Evolutionary conservation across 805 yeast genomes (phyloP).

Genomic region (Komagataella kurtzmanii): DNA sequence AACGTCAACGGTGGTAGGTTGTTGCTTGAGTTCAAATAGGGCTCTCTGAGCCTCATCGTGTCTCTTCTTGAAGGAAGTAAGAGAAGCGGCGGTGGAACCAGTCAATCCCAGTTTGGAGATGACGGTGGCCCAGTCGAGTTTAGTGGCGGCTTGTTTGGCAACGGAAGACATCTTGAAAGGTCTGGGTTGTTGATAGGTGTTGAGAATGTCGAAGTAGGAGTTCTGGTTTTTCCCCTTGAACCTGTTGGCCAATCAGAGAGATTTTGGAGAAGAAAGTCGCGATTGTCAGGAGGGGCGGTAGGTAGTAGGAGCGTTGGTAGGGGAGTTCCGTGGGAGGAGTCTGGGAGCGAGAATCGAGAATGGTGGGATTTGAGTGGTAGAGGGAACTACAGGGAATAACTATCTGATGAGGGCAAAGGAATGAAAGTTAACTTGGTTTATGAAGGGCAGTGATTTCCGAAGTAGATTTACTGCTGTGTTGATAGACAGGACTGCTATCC

Average conservation of each 20-base stretch:
- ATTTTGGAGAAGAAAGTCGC: not conserved
- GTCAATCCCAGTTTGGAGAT: slow-evolving; percentile 80
- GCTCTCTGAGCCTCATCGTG: slow-evolving; percentile 93
- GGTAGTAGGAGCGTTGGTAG: not conserved
- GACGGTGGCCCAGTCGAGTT: slow-evolving; percentile 92
- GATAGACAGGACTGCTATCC: too few species aligned
- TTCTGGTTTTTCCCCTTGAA: not conserved
- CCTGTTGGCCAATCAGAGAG: not conserved
- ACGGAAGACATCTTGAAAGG: slow-evolving; percentile 7
- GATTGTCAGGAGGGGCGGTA: not conserved
- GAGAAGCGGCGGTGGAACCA: slow-evolving; percentile 80
- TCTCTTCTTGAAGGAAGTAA: slow-evolving; percentile 94
- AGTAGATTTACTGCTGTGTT: too few species aligned
- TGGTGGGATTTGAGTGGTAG: too few species aligned
- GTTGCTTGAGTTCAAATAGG: slow-evolving; percentile 54
- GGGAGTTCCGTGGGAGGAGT: not conserved
- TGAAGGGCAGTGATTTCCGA: too few species aligned
- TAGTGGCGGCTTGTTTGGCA: slow-evolving; percentile 55
- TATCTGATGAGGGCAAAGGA: too few species aligned
- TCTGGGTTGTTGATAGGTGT: not conserved
- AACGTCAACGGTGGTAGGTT: slow-evolving; percentile 73
- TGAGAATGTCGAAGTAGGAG: not conserved
- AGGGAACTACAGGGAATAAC: too few species aligned
- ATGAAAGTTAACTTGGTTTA: too few species aligned
- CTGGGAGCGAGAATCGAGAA: not conserved